Conservation (phyloP, 2,329 filamentous ascomycete genomes). For the Fusarium sp. region DNA sequence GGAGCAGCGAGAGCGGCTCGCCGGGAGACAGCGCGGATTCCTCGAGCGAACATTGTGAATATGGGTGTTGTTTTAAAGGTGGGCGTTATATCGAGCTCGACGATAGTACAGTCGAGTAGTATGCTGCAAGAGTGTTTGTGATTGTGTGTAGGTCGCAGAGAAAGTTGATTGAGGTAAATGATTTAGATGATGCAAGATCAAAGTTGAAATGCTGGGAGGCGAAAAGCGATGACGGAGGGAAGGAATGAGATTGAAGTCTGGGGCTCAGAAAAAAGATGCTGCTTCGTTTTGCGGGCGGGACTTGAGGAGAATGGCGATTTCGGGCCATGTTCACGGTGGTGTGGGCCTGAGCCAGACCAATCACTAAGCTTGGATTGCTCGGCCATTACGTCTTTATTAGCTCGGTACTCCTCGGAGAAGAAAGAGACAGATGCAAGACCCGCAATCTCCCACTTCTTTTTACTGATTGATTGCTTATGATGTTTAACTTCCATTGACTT, state of each 20-base stretch:
- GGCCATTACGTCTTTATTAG: conserved; percentile 49
- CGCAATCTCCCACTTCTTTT: conserved; percentile 16
- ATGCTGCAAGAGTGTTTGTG: conserved; percentile 1
- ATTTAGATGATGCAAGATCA: conserved; percentile 24
- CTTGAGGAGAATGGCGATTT: conserved; percentile 49
- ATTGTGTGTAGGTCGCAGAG: conserved; percentile 17
- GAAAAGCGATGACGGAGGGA: conserved; percentile 43
- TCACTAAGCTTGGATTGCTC: conserved; percentile 47
- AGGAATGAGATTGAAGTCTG: conserved; percentile 37
- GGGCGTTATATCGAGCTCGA: conserved; percentile 16
- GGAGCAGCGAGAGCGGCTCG: conserved; percentile 57
- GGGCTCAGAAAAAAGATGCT: conserved; percentile 47
- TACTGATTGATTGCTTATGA: neutral
- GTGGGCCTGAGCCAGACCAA: conserved; percentile 34
- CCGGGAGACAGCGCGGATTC: conserved; percentile 58
- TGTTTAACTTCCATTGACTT: neutral
- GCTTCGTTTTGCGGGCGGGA: conserved; percentile 37
- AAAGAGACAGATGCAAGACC: conserved; percentile 25
- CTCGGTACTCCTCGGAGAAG: conserved; percentile 49
- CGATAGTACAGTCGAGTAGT: conserved; percentile 5
- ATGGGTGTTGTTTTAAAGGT: conserved; percentile 10
- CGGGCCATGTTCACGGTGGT: conserved; percentile 42
- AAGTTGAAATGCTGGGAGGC: conserved; percentile 36
- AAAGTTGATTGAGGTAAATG: neutral
- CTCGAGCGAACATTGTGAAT: conserved; percentile 61